Conservation (phyloP, 768 basidiomycete genomes). For the Cystofilobasidium capitatum region DNA sequence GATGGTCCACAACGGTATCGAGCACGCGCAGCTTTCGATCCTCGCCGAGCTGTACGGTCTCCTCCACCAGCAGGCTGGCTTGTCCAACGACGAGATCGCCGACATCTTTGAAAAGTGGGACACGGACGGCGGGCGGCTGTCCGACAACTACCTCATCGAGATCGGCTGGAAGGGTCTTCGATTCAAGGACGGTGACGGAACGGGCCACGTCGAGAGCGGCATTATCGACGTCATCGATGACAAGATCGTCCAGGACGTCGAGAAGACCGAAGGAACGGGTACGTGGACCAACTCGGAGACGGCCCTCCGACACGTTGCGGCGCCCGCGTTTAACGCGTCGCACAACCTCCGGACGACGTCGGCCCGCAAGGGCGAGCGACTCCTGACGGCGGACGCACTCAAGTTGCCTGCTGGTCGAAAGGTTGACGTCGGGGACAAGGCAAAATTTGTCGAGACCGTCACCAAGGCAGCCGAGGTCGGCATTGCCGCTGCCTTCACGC, state of each 20-base stretch:
- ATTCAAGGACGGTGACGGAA: constrained; percentile 34
- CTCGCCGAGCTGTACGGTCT: constrained; percentile 35
- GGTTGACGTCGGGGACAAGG: constrained; percentile 16
- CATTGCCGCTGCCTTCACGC: constrained; percentile 36
- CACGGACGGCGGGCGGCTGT: constrained; percentile 31
- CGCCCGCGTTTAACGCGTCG: constrained; percentile 37
- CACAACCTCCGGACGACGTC: constrained; percentile 39
- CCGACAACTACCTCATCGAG: constrained; percentile 37
- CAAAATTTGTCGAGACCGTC: constrained; percentile 32
- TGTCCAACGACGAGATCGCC: constrained; percentile 36
- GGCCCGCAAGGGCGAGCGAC: constrained; percentile 34
- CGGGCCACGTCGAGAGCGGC: constrained; percentile 28
- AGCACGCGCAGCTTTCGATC: constrained; percentile 30
- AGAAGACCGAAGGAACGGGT: constrained; percentile 35
- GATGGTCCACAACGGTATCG: constrained; percentile 40
- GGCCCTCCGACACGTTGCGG: constrained; percentile 37
- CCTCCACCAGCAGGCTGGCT: constrained; percentile 32
- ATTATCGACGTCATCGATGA: constrained; percentile 40
- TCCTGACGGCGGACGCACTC: constrained; percentile 34
- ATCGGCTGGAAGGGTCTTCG: constrained; percentile 35
- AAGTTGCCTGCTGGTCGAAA: constrained; percentile 32
- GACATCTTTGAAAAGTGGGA: constrained; percentile 37
- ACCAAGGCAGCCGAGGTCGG: constrained; percentile 36
- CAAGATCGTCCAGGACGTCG: constrained; percentile 39
- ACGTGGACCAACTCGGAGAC: constrained; percentile 36